Conservation (phyloP, 495 filamentous ascomycete genomes). For the Penicillium ochrochloron region DNA sequence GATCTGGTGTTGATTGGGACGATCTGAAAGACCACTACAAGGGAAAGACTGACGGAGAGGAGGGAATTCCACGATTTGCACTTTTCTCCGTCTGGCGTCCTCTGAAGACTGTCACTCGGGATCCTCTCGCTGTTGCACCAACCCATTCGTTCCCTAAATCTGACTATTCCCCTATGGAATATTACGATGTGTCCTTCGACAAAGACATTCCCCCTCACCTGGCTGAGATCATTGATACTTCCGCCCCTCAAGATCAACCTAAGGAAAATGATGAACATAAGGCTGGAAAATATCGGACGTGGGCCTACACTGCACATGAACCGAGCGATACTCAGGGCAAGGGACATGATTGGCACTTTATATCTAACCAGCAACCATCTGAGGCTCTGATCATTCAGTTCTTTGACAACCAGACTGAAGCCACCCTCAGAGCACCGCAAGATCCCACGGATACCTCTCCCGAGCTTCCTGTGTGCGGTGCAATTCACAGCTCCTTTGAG, state of each 20-base stretch:
- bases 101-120: not conserved
- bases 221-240: not conserved
- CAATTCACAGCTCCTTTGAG: not conserved
- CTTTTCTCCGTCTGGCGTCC: not conserved
- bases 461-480: not conserved
- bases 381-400: not conserved
- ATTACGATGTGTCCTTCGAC: not conserved
- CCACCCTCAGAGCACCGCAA: not conserved
- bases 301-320: not conserved
- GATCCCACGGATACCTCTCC: not conserved
- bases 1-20: not conserved
- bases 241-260: not conserved
- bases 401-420: not conserved
- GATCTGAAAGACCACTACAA: not conserved
- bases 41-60: not conserved
- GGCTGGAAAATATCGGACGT: not conserved
- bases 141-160: not conserved
- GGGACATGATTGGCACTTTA: not conserved
- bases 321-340: not conserved
- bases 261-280: not conserved
- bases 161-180: not conserved
- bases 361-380: not conserved
- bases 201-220: not conserved
- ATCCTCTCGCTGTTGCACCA: not conserved
- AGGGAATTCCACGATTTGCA: not conserved